Conservation (phyloP, 768 basidiomycete genomes). For the Agaricus subrufescens region DNA sequence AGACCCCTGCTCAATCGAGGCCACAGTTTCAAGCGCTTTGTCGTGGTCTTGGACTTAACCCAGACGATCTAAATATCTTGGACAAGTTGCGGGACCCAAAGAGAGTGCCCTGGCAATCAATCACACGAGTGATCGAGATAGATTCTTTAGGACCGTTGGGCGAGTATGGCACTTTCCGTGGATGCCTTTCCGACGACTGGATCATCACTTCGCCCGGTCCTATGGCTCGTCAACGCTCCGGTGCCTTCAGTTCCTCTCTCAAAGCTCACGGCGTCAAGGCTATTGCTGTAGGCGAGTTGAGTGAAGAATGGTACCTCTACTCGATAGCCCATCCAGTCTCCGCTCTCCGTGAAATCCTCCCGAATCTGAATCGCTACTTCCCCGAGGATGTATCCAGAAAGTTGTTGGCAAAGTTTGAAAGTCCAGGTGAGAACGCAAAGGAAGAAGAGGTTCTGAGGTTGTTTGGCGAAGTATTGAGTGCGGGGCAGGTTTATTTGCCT, state of each 20-base stretch:
- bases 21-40: conserved; percentile 65
- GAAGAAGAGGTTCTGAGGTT: conserved; percentile 38
- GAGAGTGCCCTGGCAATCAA: conserved; percentile 40
- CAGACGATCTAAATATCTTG: conserved; percentile 45
- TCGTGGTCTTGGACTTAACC: conserved; percentile 48
- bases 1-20: conserved; percentile 52
- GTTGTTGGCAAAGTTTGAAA: conserved; percentile 41
- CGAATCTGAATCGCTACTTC: conserved; percentile 61
- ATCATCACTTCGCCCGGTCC: conserved; percentile 46
- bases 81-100: conserved; percentile 42
- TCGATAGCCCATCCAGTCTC: conserved; percentile 61
- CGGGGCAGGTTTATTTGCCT: conserved; percentile 65
- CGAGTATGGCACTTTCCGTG: conserved; percentile 63
- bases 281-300: conserved; percentile 63
- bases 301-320: conserved; percentile 77
- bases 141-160: conserved; percentile 53
- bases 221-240: conserved; percentile 66
- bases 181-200: conserved; percentile 57
- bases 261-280: conserved; percentile 53
- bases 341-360: conserved; percentile 43
- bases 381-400: conserved; percentile 38
- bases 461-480: conserved; percentile 58
- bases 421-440: conserved; percentile 33
- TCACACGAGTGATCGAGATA: conserved; percentile 57
- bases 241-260: conserved; percentile 51